Conservation (phyloP, 805 yeast genomes). For the Metschnikowia arizonensis region DNA sequence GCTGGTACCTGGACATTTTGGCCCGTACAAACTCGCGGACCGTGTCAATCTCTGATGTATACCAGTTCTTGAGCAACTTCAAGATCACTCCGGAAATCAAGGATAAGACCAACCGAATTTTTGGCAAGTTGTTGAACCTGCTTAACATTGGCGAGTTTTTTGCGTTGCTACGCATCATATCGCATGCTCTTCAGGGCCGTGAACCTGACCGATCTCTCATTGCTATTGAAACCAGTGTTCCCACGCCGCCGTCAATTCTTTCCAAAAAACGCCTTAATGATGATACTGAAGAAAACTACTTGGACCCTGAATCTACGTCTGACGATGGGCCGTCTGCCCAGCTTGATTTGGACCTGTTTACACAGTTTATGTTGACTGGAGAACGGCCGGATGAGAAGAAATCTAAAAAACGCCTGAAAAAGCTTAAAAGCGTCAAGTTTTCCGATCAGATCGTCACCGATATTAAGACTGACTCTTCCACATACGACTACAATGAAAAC, state of each 20-base stretch:
- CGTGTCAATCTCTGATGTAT: constrained; percentile 72
- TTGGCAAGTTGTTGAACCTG: constrained; percentile 48
- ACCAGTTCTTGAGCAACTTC: constrained; percentile 73
- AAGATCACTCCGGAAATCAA: constrained; percentile 51
- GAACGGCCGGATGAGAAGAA: constrained; percentile 52
- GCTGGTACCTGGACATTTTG: constrained; percentile 89
- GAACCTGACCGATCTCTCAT: constrained; percentile 55
- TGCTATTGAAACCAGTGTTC: constrained; percentile 56
- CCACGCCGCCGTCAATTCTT: constrained; percentile 76
- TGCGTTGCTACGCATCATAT: constrained; percentile 74
- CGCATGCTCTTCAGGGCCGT: constrained; percentile 60
- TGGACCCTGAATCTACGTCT: constrained; percentile 11
- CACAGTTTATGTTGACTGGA: constrained; percentile 80
- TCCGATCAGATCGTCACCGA: constrained; percentile 60
- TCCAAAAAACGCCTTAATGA: constrained; percentile 54
- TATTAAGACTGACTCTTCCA: constrained; percentile 24
- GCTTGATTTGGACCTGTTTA: constrained; percentile 80
- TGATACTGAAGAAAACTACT: constrained; percentile 28
- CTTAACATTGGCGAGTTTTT: constrained; percentile 88
- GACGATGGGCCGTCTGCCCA: constrained; percentile 24
- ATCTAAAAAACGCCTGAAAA: constrained; percentile 38
- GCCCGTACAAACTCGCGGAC: constrained; percentile 64
- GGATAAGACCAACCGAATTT: constrained; percentile 48
- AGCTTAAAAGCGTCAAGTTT: constrained; percentile 63
- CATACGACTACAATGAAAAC: constrained; percentile 19